Evolutionary conservation across 768 basidiomycete genomes (phyloP).

Genomic region (Naganishia vishniacii): DNA sequence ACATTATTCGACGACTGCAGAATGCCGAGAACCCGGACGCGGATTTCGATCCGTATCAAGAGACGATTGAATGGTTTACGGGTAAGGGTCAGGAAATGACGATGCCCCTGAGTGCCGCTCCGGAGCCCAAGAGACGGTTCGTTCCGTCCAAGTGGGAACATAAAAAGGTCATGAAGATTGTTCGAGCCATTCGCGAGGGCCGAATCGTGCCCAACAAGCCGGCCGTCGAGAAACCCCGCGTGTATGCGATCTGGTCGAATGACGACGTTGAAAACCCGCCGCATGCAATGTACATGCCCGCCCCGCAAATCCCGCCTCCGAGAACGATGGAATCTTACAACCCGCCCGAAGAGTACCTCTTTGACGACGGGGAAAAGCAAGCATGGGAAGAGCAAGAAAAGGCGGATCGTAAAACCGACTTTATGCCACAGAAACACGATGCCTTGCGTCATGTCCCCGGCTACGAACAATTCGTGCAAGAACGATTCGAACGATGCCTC

Average conservation of each 20-base stretch:
- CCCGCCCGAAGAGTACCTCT: constrained; percentile 93
- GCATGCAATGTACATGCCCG: constrained; percentile 80
- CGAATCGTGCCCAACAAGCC: constrained; percentile 87
- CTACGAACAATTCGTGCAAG: constrained; percentile 83
- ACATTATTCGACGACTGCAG: constrained; percentile 87
- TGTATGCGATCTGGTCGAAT: constrained; percentile 81
- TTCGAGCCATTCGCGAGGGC: constrained; percentile 93
- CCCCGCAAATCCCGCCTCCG: constrained; percentile 82
- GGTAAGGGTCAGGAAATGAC: constrained; percentile 88
- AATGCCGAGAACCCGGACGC: constrained; percentile 86
- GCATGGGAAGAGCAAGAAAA: constrained; percentile 77
- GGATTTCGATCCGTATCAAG: constrained; percentile 84
- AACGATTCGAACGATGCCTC: constrained; percentile 85
- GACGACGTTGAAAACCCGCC: constrained; percentile 59
- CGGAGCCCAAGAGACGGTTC: constrained; percentile 94
- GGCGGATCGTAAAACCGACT: constrained; percentile 84
- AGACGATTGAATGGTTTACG: constrained; percentile 93
- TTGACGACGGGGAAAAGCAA: constrained; percentile 70
- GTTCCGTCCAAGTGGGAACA: constrained; percentile 99
- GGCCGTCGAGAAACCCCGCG: constrained; percentile 59
- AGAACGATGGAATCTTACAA: constrained; percentile 97
- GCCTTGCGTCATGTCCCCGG: constrained; percentile 85
- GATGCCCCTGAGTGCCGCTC: constrained; percentile 84
- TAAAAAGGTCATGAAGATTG: constrained; percentile 99
- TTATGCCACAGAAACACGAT: constrained; percentile 77